These are phyloP conservation scores for Hyphopichia buzzinii DNA, from an alignment of 1,139 yeast genomes.

Conservation along the genomic window DNA sequence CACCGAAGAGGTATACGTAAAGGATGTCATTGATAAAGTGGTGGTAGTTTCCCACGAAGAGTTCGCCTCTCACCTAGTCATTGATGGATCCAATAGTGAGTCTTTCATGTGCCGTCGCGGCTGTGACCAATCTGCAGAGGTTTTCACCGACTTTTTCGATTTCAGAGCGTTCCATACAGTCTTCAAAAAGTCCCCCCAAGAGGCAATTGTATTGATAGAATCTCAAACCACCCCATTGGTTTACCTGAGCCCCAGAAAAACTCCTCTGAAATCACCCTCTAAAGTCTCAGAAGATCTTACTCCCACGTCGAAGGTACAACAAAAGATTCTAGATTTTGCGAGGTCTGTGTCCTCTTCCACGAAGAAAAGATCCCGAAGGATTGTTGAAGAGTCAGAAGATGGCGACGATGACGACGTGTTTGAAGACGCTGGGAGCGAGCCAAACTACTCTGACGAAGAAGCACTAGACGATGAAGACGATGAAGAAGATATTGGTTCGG, in stretches of 20 bases:
- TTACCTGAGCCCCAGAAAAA: conserved; percentile 7
- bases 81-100: conserved; percentile 29
- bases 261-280: neutral
- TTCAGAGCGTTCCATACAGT: conserved; percentile 25
- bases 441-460: conserved; percentile 8
- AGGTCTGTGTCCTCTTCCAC: too few relatives aligned
- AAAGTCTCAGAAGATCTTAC: neutral
- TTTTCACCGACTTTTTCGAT: conserved; percentile 33
- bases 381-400: too few relatives aligned
- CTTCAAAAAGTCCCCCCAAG: conserved; percentile 21
- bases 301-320: conserved; percentile 1
- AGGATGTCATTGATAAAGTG: conserved; percentile 29
- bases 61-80: conserved; percentile 18
- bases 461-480: conserved; percentile 7
- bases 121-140: conserved; percentile 30
- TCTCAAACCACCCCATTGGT: conserved; percentile 24
- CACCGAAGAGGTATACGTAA: conserved; percentile 28
- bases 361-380: too few relatives aligned
- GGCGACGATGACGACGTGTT: conserved; percentile 3
- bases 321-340: conserved; percentile 3
- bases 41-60: conserved; percentile 30
- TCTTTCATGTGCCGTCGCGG: conserved; percentile 40
- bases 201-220: conserved; percentile 25
- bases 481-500: conserved; percentile 8
- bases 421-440: conserved; percentile 3